A percentile compares a stretch with the other conserved stretches of the same genome.
Conservation (phyloP, 306 rosid species). For the Vigna radiata region DNA sequence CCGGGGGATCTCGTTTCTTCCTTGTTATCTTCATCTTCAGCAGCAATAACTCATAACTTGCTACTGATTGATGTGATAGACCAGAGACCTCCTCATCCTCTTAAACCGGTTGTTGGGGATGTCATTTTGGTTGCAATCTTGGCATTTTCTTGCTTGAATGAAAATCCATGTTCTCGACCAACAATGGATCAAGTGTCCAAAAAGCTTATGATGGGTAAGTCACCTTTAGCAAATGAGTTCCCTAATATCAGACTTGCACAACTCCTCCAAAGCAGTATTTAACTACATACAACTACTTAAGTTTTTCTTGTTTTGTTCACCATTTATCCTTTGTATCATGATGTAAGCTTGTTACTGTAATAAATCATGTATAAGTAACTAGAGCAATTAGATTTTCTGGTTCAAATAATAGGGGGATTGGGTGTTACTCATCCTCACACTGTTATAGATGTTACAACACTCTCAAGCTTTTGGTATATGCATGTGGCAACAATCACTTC, state of each 20-base stretch:
- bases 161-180: conserved; percentile 40
- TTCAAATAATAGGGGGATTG: background rate
- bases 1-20: conserved; percentile 37
- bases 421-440: too few relatives aligned
- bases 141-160: conserved; percentile 35
- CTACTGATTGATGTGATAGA: conserved; percentile 32
- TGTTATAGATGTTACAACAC: too few relatives aligned
- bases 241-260: conserved; percentile 35
- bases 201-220: conserved; percentile 16
- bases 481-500: too few relatives aligned
- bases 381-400: background rate
- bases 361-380: background rate
- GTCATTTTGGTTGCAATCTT: conserved; percentile 32
- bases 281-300: conserved; percentile 8
- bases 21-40: conserved; percentile 28
- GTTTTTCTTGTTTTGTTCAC: background rate
- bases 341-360: background rate
- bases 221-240: conserved; percentile 33
- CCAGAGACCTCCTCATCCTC: conserved; percentile 27
- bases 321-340: background rate
- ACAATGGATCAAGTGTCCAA: conserved; percentile 39
- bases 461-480: too few relatives aligned
- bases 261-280: background rate
- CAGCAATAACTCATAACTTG: conserved; percentile 19
- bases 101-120: background rate